Conservation (phyloP, 768 basidiomycete species). For the Calocybe indica region DNA sequence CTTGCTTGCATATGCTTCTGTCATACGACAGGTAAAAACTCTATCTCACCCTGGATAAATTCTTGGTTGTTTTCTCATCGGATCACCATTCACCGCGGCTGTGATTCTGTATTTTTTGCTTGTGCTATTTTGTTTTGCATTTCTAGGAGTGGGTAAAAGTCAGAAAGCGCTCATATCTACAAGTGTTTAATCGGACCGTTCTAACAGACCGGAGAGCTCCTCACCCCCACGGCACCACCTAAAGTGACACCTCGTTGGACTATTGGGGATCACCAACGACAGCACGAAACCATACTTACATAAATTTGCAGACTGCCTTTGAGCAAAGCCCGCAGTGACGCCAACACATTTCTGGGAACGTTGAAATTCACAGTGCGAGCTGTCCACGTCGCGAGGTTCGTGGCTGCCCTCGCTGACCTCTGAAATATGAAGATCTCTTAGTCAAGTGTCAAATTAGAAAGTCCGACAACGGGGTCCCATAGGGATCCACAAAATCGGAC, state of each 20-base stretch:
- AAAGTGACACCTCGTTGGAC: constrained; percentile 10
- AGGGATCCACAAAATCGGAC: constrained; percentile 29
- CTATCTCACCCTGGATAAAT: constrained; percentile 12
- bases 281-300: constrained; percentile 12
- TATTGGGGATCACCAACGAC: constrained; percentile 5
- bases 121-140: background rate
- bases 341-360: constrained; percentile 4
- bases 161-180: constrained; percentile 1
- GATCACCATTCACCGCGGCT: background rate
- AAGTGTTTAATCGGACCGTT: constrained; percentile 9
- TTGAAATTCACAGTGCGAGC: constrained; percentile 1
- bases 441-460: constrained; percentile 28
- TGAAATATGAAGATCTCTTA: constrained; percentile 10
- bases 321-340: constrained; percentile 5
- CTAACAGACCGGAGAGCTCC: background rate
- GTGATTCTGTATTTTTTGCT: background rate
- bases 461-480: constrained; percentile 32
- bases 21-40: constrained; percentile 15
- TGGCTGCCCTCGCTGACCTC: constrained; percentile 4
- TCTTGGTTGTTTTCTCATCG: background rate
- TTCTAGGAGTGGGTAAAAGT: constrained; percentile 2
- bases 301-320: constrained; percentile 9
- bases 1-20: constrained; percentile 7
- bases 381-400: constrained; percentile 10
- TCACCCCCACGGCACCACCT: constrained; percentile 8